A percentile compares a stretch with the other conserved stretches of the same genome.
Evolutionary conservation across 75 land plant species (phyloP).

Genomic region (Chamaecyparis obtusa): DNA sequence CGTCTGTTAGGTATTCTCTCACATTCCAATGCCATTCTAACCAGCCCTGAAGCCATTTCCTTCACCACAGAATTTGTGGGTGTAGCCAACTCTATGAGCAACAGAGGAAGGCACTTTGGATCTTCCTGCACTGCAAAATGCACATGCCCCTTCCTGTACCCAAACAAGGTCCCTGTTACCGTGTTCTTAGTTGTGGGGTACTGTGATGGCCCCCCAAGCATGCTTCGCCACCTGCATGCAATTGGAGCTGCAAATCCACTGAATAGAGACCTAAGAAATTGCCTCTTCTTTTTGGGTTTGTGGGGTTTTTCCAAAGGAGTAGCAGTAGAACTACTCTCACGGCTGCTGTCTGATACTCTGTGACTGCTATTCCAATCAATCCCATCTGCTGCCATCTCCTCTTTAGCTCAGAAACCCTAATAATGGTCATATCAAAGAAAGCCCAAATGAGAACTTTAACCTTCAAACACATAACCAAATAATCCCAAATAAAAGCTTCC

Average conservation of each 20-base stretch:
- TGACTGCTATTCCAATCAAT: background rate
- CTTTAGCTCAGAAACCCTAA: background rate
- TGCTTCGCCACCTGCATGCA: background rate
- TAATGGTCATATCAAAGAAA: background rate
- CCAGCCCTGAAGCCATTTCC: constrained; percentile 86
- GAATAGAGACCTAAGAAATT: background rate
- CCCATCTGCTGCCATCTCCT: background rate
- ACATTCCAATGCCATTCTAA: constrained; percentile 73
- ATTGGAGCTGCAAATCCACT: background rate
- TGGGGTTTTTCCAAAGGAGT: background rate
- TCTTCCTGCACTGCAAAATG: constrained; percentile 68
- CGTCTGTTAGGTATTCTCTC: constrained; percentile 24
- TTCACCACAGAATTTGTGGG: constrained; percentile 62
- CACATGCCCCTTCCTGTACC: constrained; percentile 65
- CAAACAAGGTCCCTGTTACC: constrained; percentile 72
- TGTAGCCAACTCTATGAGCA: constrained; percentile 63
- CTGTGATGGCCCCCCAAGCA: background rate
- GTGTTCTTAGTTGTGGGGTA: constrained; percentile 23
- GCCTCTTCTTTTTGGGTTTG: background rate
- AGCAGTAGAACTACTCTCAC: background rate
- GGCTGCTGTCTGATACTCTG: background rate
- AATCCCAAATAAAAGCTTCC: too few relatives aligned
- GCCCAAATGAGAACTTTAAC: too few relatives aligned
- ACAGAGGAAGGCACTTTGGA: constrained; percentile 39
- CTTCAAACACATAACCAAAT: too few relatives aligned